Evolutionary conservation across 2,329 filamentous ascomycete species (phyloP).

Genomic region (Cytospora schulzeri): DNA sequence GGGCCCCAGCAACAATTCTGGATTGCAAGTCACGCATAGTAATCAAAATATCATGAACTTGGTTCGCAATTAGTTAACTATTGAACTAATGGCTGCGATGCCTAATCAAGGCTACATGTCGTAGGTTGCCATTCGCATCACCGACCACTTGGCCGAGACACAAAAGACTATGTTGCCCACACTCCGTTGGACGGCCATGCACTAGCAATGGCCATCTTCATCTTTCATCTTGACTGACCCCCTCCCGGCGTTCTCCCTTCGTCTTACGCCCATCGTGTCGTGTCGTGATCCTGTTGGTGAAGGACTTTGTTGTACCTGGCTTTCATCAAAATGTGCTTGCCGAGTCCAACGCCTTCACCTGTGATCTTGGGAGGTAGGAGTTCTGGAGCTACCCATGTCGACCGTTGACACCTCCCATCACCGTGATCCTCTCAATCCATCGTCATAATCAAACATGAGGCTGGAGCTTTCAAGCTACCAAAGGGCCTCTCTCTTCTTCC

Average conservation of each 20-base stretch:
- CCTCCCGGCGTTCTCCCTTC: neutral
- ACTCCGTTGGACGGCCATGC: slow-evolving; percentile 31
- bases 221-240: slow-evolving; percentile 9
- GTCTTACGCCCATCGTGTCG: neutral
- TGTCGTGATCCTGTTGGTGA: neutral
- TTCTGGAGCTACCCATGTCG: slow-evolving; percentile 53
- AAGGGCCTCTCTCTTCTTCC: slow-evolving; percentile 44
- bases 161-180: slow-evolving; percentile 27
- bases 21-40: neutral
- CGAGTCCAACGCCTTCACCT: slow-evolving; percentile 8
- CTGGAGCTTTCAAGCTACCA: slow-evolving; percentile 70
- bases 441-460: slow-evolving; percentile 41
- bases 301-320: neutral
- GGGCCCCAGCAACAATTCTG: neutral
- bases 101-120: slow-evolving; percentile 17
- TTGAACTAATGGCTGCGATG: slow-evolving; percentile 19
- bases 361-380: slow-evolving; percentile 43
- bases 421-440: slow-evolving; percentile 31
- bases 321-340: slow-evolving; percentile 16
- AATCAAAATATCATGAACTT: neutral
- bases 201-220: slow-evolving; percentile 35
- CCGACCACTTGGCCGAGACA: slow-evolving; percentile 35
- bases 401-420: slow-evolving; percentile 40
- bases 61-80: slow-evolving; percentile 25
- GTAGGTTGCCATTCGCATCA: slow-evolving; percentile 18